Percentiles rank a stretch among this genome's conserved stretches.
Evolutionary conservation across 2,329 filamentous ascomycete species (phyloP).

Genomic region (Teratosphaeria viscida): DNA sequence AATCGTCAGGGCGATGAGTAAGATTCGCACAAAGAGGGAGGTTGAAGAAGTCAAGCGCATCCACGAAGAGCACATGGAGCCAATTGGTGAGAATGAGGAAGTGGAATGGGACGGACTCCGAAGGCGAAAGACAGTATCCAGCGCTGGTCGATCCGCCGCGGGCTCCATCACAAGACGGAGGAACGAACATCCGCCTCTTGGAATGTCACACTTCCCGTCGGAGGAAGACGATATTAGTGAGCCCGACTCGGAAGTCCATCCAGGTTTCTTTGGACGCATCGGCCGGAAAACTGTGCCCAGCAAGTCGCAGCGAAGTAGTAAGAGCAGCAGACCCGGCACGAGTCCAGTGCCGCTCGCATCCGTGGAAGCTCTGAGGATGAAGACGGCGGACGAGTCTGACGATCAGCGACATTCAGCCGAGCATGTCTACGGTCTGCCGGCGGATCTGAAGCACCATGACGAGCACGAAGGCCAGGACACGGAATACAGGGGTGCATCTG

Average conservation of each 20-base stretch:
- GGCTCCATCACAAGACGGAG: conserved; percentile 38
- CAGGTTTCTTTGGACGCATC: conserved; percentile 35
- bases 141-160: conserved; percentile 27
- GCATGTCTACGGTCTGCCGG: conserved; percentile 42
- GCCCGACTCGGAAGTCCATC: conserved; percentile 33
- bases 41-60: conserved; percentile 67
- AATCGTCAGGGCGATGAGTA: conserved; percentile 74
- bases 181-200: conserved; percentile 62
- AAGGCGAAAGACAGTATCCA: conserved; percentile 51
- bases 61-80: conserved; percentile 63
- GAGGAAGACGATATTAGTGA: conserved; percentile 41
- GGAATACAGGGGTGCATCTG: not conserved
- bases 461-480: conserved; percentile 27
- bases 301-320: conserved; percentile 6
- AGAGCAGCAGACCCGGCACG: conserved; percentile 9
- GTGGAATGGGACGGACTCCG: conserved; percentile 86
- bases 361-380: conserved; percentile 18
- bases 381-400: conserved; percentile 15
- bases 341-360: conserved; percentile 26
- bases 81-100: conserved; percentile 63
- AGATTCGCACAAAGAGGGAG: conserved; percentile 65
- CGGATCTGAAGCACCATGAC: conserved; percentile 20
- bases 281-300: conserved; percentile 8
- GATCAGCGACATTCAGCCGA: conserved; percentile 20
- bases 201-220: conserved; percentile 76